phyloP scores from a whole-genome alignment of 192 early-diverging fungal genomes.

The Umbelopsis sp. region DNA sequence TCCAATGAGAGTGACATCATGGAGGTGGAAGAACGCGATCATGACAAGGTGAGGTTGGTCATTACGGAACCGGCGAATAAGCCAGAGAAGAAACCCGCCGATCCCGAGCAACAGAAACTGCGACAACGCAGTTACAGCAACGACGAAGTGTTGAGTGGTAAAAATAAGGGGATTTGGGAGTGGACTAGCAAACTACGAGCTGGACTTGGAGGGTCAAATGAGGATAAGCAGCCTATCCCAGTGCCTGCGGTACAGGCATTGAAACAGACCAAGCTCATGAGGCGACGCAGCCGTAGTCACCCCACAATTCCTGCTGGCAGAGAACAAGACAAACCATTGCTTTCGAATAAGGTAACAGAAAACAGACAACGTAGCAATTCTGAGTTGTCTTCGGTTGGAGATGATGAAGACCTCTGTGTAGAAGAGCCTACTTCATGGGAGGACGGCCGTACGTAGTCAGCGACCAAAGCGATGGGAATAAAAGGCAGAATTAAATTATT shows the following conservation, averaged over 20 bases:
- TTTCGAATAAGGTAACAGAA: background rate
- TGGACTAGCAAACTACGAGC: background rate
- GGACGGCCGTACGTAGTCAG: background rate
- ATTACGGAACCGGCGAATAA: constrained; percentile 4
- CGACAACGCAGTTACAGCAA: constrained; percentile 10
- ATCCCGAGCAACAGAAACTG: background rate
- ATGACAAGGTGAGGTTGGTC: constrained; percentile 2
- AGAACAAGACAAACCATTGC: constrained; percentile 2
- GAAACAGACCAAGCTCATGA: constrained; percentile 23
- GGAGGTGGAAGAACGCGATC: background rate
- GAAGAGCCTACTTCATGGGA: constrained; percentile 11
- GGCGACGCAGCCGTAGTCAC: constrained; percentile 32
- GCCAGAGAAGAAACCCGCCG: background rate
- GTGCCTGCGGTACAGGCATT: constrained; percentile 12
- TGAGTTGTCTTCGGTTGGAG: constrained; percentile 26
- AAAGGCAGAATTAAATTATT: background rate
- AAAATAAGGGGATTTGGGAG: constrained; percentile 5
- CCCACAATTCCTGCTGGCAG: constrained; percentile 30
- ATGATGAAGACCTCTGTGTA: constrained; percentile 36
- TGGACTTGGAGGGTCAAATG: constrained; percentile 14
- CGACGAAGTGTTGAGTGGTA: background rate
- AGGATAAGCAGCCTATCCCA: constrained; percentile 5
- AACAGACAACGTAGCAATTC: constrained; percentile 28
- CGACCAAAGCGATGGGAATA: too few species aligned
- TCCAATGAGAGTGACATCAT: constrained; percentile 9